Percentiles rank a stretch among this genome's conserved stretches.
Conservation (phyloP, 2,329 filamentous ascomycete species). For the Coniochaeta sp. region DNA sequence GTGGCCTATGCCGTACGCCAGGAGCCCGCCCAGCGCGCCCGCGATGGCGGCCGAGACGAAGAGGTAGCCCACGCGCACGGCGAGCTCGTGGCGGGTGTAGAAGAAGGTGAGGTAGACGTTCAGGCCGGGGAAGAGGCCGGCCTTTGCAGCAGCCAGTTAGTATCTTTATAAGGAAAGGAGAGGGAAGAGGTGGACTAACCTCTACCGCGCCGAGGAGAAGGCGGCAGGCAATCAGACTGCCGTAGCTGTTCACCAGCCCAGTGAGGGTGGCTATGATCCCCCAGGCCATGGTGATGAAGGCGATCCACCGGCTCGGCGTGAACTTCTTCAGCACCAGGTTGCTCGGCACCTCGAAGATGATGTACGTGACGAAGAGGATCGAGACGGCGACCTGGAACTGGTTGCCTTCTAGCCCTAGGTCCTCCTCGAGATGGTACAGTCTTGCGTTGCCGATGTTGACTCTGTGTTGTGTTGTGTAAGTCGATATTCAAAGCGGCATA, state of each 20-base stretch:
- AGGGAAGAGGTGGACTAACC: no score
- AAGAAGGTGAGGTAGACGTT: slow-evolving; percentile 68
- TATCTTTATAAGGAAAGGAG: no score
- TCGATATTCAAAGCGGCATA: not conserved
- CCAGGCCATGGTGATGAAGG: slow-evolving; percentile 59
- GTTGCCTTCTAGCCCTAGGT: slow-evolving; percentile 51
- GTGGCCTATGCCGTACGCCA: slow-evolving; percentile 67
- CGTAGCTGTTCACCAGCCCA: slow-evolving; percentile 60
- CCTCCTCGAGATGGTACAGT: slow-evolving; percentile 56
- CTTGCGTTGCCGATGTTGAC: slow-evolving; percentile 70
- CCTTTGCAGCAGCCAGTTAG: no score
- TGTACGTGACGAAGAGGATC: slow-evolving; percentile 61
- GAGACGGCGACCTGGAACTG: slow-evolving; percentile 66
- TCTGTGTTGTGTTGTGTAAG: slow-evolving; percentile 21
- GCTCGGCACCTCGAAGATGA: slow-evolving; percentile 56
- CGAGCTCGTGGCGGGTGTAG: slow-evolving; percentile 68
- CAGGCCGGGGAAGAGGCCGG: slow-evolving; percentile 63
- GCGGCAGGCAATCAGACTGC: slow-evolving; percentile 59
- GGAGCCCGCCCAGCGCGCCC: slow-evolving; percentile 63
- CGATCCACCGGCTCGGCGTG: slow-evolving; percentile 55
- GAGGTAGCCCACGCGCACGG: slow-evolving; percentile 64
- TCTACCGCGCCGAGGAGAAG: slow-evolving; percentile 63
- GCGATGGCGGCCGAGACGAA: slow-evolving; percentile 66
- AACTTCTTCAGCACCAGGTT: slow-evolving; percentile 59
- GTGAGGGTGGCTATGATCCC: slow-evolving; percentile 63